Conservation (phyloP, 352 stramenopile species). For the Thalassiosira delicatula region DNA sequence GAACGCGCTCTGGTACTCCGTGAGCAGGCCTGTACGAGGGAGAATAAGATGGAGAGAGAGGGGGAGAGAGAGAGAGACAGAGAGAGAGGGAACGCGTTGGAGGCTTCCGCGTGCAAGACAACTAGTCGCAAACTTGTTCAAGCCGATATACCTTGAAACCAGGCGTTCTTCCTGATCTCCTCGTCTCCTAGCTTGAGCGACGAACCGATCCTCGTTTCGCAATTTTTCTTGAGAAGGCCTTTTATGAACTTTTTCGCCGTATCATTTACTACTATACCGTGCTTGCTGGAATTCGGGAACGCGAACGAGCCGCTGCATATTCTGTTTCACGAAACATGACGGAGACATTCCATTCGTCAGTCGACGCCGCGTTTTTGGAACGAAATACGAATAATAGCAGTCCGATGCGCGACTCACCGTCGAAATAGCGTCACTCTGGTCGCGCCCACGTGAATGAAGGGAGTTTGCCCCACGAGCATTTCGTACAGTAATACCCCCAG, state of each 20-base stretch:
- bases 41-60: no score
- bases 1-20: conserved; percentile 48
- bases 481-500: conserved; percentile 88
- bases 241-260: conserved; percentile 47
- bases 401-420: no score
- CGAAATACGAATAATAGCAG: no score
- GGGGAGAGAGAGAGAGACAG: no score
- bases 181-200: conserved; percentile 53
- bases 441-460: conserved; percentile 90
- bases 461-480: conserved; percentile 74
- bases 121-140: no score
- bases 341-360: no score
- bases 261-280: conserved; percentile 46
- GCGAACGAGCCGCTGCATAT: conserved; percentile 59
- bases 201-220: conserved; percentile 44
- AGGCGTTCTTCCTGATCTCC: conserved; percentile 52
- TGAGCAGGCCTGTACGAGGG: no score
- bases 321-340: no score
- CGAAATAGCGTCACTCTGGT: no score
- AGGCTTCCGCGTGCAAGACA: no score
- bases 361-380: no score
- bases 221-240: conserved; percentile 51
- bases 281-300: conserved; percentile 55
- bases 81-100: no score
- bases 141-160: conserved; percentile 61